A percentile compares a stretch with the other conserved stretches of the same genome.
phyloP scores from a whole-genome alignment of 23 red algal genomes.

The Agarophyton chilense region DNA sequence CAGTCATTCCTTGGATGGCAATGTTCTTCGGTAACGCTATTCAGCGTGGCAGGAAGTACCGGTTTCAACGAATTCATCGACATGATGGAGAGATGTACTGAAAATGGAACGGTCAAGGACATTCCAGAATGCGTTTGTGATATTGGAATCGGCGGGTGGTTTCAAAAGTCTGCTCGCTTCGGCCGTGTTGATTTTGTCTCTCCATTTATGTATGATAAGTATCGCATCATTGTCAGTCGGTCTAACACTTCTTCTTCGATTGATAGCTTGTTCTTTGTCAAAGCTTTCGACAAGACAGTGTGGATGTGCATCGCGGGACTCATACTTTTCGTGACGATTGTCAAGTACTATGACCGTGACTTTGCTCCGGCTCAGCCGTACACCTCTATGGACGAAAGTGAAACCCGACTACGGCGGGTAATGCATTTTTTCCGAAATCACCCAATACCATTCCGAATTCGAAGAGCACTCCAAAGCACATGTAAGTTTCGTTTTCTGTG shows the following conservation, averaged over 20 bases:
- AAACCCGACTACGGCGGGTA: too few species aligned
- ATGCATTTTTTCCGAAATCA: too few species aligned
- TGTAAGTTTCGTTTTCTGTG: too few species aligned
- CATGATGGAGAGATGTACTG: not conserved
- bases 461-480: too few species aligned
- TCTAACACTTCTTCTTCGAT: not conserved
- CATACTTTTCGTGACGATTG: not conserved
- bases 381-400: too few species aligned
- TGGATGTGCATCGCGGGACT: slow-evolving; percentile 24
- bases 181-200: slow-evolving; percentile 29
- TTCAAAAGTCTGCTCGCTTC: not conserved
- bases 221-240: not conserved
- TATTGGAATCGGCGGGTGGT: slow-evolving; percentile 25
- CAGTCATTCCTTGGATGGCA: not conserved
- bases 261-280: slow-evolving; percentile 24
- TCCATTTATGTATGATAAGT: slow-evolving; percentile 15
- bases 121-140: slow-evolving; percentile 29
- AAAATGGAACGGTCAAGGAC: not conserved
- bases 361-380: too few species aligned
- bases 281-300: not conserved
- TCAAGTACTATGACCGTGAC: too few species aligned
- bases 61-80: not conserved
- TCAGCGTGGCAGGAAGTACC: not conserved
- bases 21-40: not conserved
- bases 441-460: too few species aligned